Percentiles rank a stretch among this genome's conserved stretches.
phyloP scores from a whole-genome alignment of 495 filamentous ascomycete genomes.

The Bacidia gigantensis region DNA sequence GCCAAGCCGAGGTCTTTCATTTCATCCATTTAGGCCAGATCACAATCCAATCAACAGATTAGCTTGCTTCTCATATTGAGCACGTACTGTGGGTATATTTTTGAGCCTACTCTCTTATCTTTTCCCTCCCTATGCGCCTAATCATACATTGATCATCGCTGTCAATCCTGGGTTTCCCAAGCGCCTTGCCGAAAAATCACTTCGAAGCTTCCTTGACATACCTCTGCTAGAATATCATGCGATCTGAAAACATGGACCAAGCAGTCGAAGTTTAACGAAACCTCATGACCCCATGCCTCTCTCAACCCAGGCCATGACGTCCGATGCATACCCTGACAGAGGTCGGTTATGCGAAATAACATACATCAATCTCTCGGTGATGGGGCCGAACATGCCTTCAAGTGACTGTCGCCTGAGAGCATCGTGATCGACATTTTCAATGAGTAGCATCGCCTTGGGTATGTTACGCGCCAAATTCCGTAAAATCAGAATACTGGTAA shows the following conservation, averaged over 20 bases:
- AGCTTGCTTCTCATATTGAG: neutral
- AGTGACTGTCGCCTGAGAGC: conserved; percentile 26
- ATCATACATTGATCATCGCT: too few relatives aligned
- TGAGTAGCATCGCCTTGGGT: conserved; percentile 22
- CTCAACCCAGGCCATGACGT: conserved; percentile 29
- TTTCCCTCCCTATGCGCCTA: too few relatives aligned
- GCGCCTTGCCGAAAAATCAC: neutral
- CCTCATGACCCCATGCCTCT: conserved; percentile 8
- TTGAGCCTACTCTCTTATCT: neutral
- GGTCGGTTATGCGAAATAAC: conserved; percentile 35
- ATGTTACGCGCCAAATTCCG: conserved; percentile 77
- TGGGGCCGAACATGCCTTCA: conserved; percentile 30
- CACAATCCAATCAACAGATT: neutral
- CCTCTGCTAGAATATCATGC: too few relatives aligned
- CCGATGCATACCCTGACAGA: conserved; percentile 31
- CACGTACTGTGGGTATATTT: neutral
- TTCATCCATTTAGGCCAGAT: neutral
- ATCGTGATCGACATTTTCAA: conserved; percentile 7
- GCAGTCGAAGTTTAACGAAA: too few relatives aligned
- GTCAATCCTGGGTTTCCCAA: too few relatives aligned
- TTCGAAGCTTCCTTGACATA: too few relatives aligned
- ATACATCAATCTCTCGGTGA: conserved; percentile 29
- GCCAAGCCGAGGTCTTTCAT: neutral
- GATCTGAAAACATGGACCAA: too few relatives aligned
- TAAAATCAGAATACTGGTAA: conserved; percentile 72